Base-by-base conservation (phyloP, 495 filamentous ascomycete genomes). In the Penicillium macrosclerotiorum region DNA sequence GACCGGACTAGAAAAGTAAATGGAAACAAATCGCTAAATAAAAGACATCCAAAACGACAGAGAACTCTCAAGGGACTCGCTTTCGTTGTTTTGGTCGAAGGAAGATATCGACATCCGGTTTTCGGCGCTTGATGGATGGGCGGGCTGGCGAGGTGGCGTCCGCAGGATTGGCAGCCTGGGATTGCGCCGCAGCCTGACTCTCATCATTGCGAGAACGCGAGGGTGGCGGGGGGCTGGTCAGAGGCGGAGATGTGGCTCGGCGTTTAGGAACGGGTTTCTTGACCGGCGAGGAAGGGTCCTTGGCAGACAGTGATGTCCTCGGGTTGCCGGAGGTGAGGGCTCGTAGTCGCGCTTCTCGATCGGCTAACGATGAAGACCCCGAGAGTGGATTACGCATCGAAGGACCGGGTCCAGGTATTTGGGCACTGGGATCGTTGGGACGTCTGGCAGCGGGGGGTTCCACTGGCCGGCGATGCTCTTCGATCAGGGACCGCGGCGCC, bases 71-170 rank as follows among this genome's bases (percentile, higher is more conserved):
- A 8, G 42, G 34, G 19, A 63, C 29, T 6, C 57, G 66, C 37
- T 56, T 67, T 13, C 63, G 65, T 45, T 71, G 65, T 46, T 70
- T 72, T 7, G 66, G 64, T 16, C 65, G 69, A 30, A 73, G 68
- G 50, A 74, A 72, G 2, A 72, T 50, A 45, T 54, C 69, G 2
- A 62, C 63, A 11, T 62, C 43, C 5, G 64, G 54, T 36, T 69
- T 55, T 39, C 68, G 70, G 16, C 63, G 62, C 25, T 64, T 46
- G 3, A 59, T 33, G 25, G 51, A 43, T 11, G 51, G 60, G 13
- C 63, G 63, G 6, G 47, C 35, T 13, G 56, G 47, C 5, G 56
- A n/a, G 11, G 32, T 27, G 13, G 18, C 9, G 19, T 13, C 22
- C 13, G 17, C 33, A 24, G 19, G 24, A 17, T 36, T 37, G 22